Evolutionary conservation across 2,329 filamentous ascomycete species (phyloP), one percentile per base, ranked within the genome.

Genomic region (Neonectria magnoliae): DNA sequence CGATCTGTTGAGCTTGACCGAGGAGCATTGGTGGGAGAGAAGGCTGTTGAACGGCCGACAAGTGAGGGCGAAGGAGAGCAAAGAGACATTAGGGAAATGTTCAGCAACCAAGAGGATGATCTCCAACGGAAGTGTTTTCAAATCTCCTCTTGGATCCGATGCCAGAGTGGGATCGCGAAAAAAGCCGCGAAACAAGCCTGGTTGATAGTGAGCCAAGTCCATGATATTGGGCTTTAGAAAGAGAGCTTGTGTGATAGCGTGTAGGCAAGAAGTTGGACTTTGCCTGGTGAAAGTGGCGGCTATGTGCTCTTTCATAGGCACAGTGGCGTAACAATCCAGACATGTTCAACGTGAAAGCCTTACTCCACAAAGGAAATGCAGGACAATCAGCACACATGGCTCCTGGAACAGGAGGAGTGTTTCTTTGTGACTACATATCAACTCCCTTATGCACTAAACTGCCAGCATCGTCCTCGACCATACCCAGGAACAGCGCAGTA

Each of bases 21-120:
- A 29, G 42, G 29, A 11, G 18, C 16, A 4, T 4, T 51, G 3
- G 1, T 4, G 13, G 3, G 14, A 48, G n/a, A 63, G 55, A 1
- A 67, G 52, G 20, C 2, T 10, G 51, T 44, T 33, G 25, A 57
- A 60, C 13, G 20, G 27, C 0, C 7, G 63, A 33, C 65, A 67
- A n/a, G 63, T 60, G 0, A 67, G 41, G 33, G 58, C 41, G 9
- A 67, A 31, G 1, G 59, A 57, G 4, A 63, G 11, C 1, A 60
- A 11, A 16, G 55, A 56, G 11, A 14, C 5, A 13, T 57, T 29
- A 3, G 59, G 18, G 27, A 63, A 52, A 31, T 42, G 5, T 11
- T 55, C n/a, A 5, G 45, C 36, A 25, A 67, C 31, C 2, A 57
- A 7, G 5, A 63, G 7, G 20, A 67, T 47, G 16, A 66, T 31